Percentiles rank a stretch among this genome's conserved stretches.
Conservation (phyloP, 805 yeast species). For the Candida ulmi region DNA sequence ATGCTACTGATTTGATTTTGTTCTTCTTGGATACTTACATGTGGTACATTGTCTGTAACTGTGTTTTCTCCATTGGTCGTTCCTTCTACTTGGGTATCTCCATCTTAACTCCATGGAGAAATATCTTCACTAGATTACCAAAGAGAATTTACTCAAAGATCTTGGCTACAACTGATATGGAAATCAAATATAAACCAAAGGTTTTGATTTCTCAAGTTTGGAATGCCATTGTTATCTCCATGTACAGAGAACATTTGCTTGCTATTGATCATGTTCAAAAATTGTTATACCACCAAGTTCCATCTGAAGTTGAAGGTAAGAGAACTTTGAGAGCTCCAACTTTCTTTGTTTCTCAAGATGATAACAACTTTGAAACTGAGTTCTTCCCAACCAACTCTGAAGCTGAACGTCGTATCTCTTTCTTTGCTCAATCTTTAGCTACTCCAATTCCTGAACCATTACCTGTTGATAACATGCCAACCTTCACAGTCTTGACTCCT, state of each 20-base stretch:
- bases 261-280: constrained; percentile 99
- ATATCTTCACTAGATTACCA: constrained; percentile 94
- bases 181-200: constrained; percentile 97
- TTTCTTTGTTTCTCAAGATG: constrained; percentile 97
- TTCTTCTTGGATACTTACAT: constrained; percentile 98
- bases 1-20: constrained; percentile 83
- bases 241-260: constrained; percentile 98
- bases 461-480: constrained; percentile 99
- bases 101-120: constrained; percentile 99
- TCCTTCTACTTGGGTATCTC: constrained; percentile 99
- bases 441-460: constrained; percentile 98
- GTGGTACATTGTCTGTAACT: constrained; percentile 97
- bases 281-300: constrained; percentile 96
- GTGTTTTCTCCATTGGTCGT: constrained; percentile 93
- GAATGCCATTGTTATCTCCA: constrained; percentile 98
- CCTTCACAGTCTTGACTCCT: constrained; percentile 94
- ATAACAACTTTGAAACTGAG: constrained; percentile 85
- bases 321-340: constrained; percentile 98
- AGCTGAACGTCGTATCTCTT: constrained; percentile 98
- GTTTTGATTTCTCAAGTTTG: constrained; percentile 97
- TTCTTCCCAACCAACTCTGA: constrained; percentile 96
- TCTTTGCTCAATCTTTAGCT: constrained; percentile 98
- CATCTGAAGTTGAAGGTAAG: constrained; percentile 96
- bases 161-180: constrained; percentile 98
- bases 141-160: constrained; percentile 98